Evolutionary conservation across 2,329 filamentous ascomycete species (phyloP), one percentile per base, ranked within the genome.

Genomic region (Cladosporium austrohemisphaericum): DNA sequence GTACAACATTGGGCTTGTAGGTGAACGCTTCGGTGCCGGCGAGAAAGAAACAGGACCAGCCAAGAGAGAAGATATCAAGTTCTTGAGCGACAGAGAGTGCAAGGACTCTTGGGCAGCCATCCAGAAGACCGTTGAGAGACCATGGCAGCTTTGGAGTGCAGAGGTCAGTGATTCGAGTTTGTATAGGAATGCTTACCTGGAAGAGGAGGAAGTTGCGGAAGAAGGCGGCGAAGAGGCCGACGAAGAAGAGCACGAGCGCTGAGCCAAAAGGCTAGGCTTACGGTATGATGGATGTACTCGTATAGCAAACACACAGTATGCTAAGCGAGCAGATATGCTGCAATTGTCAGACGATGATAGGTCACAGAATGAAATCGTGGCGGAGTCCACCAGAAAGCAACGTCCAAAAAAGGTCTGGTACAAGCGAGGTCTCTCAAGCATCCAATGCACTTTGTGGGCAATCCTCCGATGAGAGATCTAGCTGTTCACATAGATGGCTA

Each of bases 71-170:
- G 66, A 67, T 13, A 51, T 76, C 20, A 68, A 66, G 46, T 73
- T 67, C 49, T 51, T 75, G 47, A 71, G 55, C 47, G 71, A 71
- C 22, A 65, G 61, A 25, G 71, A 76, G 54, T 60, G 56, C 18
- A 64, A 65, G 37, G 73, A 74, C 57, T 57, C 68, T 2, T 71
- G 66, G 68, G 64, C 67, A 14, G 57, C 62, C 7, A 68, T 62
- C 13, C 59, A 62, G 47, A 57, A 55, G 6, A 43, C 53, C 36
- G 54, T 68, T n/a, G 56, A 60, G 2, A 62, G 69, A 52, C 65
- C 71, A 4, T 76, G 72, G 72, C 60, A 57, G 29, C 51, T 73
- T 11, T 75, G 72, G 72, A 65, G 63, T 53, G 63, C 64, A 16
- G 71, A 74, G 55, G 69, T 73, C 6, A 66, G 65, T 46, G 60